Conservation (phyloP, 371 early-diverging fungal genomes). For the Mucor sp. region DNA sequence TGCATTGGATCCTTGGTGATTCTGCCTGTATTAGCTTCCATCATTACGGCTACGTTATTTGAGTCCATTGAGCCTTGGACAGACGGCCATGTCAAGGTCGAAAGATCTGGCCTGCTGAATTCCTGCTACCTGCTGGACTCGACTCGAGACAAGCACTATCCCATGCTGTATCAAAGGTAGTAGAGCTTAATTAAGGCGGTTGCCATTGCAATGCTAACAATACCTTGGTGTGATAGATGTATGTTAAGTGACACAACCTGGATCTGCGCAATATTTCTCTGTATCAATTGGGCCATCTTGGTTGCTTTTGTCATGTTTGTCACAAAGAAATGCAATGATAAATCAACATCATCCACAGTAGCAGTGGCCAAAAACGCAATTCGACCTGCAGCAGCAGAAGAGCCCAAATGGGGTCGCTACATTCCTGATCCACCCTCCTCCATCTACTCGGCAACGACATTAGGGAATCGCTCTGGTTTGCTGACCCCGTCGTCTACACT, state of each 20-base stretch:
- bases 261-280: conserved; percentile 10
- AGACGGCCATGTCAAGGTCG: conserved; percentile 24
- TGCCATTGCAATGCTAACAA: conserved; percentile 1
- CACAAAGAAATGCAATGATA: not conserved
- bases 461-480: conserved; percentile 2
- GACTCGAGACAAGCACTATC: conserved; percentile 28
- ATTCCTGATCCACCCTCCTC: conserved; percentile 21
- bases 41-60: conserved; percentile 21
- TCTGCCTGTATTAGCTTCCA: conserved; percentile 17
- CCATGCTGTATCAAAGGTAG: conserved; percentile 41
- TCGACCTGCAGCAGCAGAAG: conserved; percentile 2
- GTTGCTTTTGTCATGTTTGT: conserved; percentile 1
- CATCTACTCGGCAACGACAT: conserved; percentile 8
- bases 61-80: conserved; percentile 42
- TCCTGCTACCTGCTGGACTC: conserved; percentile 30
- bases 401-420: conserved; percentile 22
- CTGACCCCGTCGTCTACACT: conserved; percentile 7
- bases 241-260: conserved; percentile 15
- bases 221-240: conserved; percentile 12
- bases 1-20: conserved; percentile 22
- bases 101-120: conserved; percentile 27
- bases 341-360: not conserved
- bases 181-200: conserved; percentile 8
- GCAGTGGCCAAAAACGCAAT: not conserved
- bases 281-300: conserved; percentile 10